A percentile compares a stretch with the other conserved stretches of the same genome.
These are phyloP conservation scores for Huntiella savannae DNA, from an alignment of 2,329 filamentous ascomycete species.

Conservation along the genomic window DNA sequence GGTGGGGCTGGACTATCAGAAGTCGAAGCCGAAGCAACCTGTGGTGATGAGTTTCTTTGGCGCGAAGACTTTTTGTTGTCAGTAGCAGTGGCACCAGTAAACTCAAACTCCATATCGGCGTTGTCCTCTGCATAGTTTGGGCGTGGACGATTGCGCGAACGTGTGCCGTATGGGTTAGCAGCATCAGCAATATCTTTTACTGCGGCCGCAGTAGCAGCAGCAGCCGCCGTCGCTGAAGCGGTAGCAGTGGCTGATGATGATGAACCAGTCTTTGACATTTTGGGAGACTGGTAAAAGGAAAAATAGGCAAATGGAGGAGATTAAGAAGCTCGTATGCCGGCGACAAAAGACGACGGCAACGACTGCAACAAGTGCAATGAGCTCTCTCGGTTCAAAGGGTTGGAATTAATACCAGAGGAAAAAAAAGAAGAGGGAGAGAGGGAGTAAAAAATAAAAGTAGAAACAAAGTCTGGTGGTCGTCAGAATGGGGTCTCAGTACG, in stretches of 20 bases:
- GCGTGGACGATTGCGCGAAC: constrained; percentile 75
- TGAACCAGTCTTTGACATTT: background rate
- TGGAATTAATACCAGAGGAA: background rate
- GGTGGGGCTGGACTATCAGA: constrained; percentile 17
- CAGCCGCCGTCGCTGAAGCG: constrained; percentile 27
- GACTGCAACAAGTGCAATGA: background rate
- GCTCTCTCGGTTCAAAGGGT: background rate
- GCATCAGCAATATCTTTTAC: constrained; percentile 32
- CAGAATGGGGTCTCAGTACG: too few relatives aligned
- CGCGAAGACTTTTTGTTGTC: constrained; percentile 37
- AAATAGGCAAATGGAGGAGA: background rate
- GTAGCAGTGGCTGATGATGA: constrained; percentile 18
- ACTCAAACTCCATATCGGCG: constrained; percentile 67
- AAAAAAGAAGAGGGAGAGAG: background rate
- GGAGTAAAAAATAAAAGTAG: background rate
- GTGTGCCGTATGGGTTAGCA: constrained; percentile 69
- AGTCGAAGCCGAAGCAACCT: background rate
- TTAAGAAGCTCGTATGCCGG: background rate
- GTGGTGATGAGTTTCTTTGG: constrained; percentile 9
- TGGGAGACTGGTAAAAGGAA: background rate
- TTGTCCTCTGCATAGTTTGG: constrained; percentile 91
- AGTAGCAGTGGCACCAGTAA: constrained; percentile 38
- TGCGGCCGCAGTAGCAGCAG: constrained; percentile 21
- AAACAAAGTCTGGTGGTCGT: background rate
- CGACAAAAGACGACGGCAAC: background rate